Evolutionary conservation across 2,329 filamentous ascomycete genomes (phyloP).

Genomic region (Davidsoniella australis): DNA sequence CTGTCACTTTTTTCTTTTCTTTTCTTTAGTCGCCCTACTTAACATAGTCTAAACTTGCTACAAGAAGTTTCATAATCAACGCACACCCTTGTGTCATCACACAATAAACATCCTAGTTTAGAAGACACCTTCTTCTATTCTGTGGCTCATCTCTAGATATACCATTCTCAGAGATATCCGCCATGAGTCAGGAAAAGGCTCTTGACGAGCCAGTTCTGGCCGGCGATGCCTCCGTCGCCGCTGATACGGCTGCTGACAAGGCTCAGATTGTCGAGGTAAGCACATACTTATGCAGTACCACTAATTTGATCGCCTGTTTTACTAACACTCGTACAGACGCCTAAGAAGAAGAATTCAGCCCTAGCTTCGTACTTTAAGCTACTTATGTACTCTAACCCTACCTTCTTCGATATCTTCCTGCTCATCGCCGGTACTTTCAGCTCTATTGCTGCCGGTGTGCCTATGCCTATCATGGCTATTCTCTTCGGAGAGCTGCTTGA

Average conservation of each 20-base stretch:
- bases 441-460: slow-evolving; percentile 41
- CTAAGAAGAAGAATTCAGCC: slow-evolving; percentile 13
- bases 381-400: slow-evolving; percentile 28
- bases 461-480: slow-evolving; percentile 46
- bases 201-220: background rate
- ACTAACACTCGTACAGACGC: background rate
- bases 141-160: no score
- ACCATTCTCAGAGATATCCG: background rate
- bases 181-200: background rate
- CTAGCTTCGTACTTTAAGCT: slow-evolving; percentile 26
- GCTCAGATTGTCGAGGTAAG: background rate
- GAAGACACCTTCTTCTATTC: background rate
- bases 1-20: background rate
- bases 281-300: background rate
- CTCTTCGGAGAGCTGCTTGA: slow-evolving; percentile 48
- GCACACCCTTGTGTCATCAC: background rate
- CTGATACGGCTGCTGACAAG: background rate
- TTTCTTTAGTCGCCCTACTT: background rate
- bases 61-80: background rate
- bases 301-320: background rate
- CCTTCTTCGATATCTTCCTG: slow-evolving; percentile 26
- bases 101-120: no score
- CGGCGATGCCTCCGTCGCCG: background rate
- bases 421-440: slow-evolving; percentile 25
- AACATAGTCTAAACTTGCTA: slow-evolving; percentile 3